A percentile compares a stretch with the other conserved stretches of the same genome.
phyloP scores from a whole-genome alignment of 352 stramenopile genomes.

The Phytophthora capsici region DNA sequence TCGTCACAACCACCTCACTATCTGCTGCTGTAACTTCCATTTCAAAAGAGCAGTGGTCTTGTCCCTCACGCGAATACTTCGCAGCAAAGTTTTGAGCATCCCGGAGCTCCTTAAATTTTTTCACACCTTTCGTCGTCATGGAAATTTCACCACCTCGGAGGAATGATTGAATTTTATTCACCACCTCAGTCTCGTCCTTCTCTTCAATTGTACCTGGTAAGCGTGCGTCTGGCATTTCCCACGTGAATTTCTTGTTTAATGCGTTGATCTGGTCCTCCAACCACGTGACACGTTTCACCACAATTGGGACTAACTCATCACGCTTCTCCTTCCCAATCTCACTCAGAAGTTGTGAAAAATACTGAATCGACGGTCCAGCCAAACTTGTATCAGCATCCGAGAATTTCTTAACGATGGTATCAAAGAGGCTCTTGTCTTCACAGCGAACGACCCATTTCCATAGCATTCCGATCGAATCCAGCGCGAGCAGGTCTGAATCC shows the following conservation, averaged over 20 bases:
- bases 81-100: conserved; percentile 6
- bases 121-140: conserved; percentile 10
- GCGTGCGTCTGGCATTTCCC: conserved; percentile 17
- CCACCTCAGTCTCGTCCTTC: no score
- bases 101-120: background rate
- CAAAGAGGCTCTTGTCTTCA: background rate
- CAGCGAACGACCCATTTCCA: background rate
- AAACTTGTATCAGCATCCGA: background rate
- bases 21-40: background rate
- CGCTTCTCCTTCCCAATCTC: background rate
- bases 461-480: background rate
- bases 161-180: conserved; percentile 20
- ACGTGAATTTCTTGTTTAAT: conserved; percentile 12
- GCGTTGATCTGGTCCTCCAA: conserved; percentile 6
- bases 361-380: background rate
- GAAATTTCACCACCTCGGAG: conserved; percentile 10
- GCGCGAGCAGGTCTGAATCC: background rate
- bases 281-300: conserved; percentile 5
- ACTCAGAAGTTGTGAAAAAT: background rate
- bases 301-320: background rate
- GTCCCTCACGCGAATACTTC: background rate
- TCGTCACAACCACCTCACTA: background rate
- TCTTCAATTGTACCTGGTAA: background rate
- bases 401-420: background rate
- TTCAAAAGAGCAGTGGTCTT: conserved; percentile 1